These are phyloP conservation scores for Pseudocercospora pini-densiflorae DNA, from an alignment of 2,329 filamentous ascomycete species.

Conservation along the genomic window DNA sequence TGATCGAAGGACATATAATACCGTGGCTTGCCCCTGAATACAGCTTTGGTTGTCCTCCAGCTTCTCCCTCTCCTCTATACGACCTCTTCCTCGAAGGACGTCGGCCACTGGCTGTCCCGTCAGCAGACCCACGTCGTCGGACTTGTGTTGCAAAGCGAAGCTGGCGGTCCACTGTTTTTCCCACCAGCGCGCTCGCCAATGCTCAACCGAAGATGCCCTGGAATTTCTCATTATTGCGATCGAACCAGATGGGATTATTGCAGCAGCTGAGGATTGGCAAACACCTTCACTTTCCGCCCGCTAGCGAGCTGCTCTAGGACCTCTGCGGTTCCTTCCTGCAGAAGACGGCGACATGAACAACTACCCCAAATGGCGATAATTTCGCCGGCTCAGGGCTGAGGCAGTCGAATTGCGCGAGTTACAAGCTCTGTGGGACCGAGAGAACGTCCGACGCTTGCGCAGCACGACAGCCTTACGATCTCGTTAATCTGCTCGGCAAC, in stretches of 20 bases:
- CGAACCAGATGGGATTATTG: not conserved
- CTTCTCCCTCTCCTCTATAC: not conserved
- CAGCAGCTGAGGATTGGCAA: slow-evolving; percentile 2
- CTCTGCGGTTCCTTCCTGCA: not conserved
- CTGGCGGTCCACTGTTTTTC: slow-evolving; percentile 20
- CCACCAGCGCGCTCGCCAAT: slow-evolving; percentile 10
- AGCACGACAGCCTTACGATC: slow-evolving; percentile 25
- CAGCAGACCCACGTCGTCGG: not conserved
- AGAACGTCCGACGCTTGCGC: slow-evolving; percentile 17
- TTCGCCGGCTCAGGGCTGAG: slow-evolving; percentile 12
- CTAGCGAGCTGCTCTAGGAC: not conserved
- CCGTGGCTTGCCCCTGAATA: not conserved
- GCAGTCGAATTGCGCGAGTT: slow-evolving; percentile 3
- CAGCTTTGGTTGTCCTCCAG: not conserved
- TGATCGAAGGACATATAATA: slow-evolving; percentile 10
- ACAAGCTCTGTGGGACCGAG: slow-evolving; percentile 14
- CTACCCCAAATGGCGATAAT: slow-evolving; percentile 17
- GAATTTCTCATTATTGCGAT: not conserved
- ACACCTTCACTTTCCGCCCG: slow-evolving; percentile 19
- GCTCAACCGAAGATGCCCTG: slow-evolving; percentile 11
- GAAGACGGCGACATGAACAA: not conserved
- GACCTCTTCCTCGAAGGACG: not conserved
- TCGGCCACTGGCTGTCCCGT: not conserved
- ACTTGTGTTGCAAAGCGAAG: not conserved
- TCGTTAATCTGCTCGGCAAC: slow-evolving; percentile 17